Evolutionary conservation across 129 eudicot genomes (phyloP), one percentile per base, ranked within the genome.

Genomic region (Chrysanthemum lavandulifolium): DNA sequence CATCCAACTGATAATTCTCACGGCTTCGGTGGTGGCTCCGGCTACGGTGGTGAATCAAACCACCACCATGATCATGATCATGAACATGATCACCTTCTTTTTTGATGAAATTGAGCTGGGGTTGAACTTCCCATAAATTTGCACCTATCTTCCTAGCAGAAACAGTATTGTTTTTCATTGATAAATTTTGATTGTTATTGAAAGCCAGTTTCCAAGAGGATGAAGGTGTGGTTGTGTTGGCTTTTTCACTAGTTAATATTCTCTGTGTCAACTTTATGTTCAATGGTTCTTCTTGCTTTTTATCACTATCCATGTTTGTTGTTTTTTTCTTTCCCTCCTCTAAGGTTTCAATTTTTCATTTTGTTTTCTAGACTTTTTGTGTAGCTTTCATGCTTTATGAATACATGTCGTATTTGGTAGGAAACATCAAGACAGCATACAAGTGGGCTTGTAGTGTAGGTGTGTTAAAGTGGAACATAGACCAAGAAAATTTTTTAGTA

Each of bases 141-240:
- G 94, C 89, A 59, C 86, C 91, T 14, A 86, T 79, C 69, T 85
- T 87, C 69, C 94, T 86, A 18, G 91, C 94, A 40, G 91, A 87
- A 23, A 75, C 79, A 18, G 61, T 56, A 12, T 36, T 36, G 0
- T 56, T 25, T 55, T 78, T 72, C 67, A 73, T 60, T 27, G 80
- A 16, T 63, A 67, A 67, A 75, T 78, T 76, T 67, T 79, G 60
- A 48, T 49, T 27, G 14, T n/a, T 58, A 45, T 7, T 33, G 60
- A 83, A 58, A 68, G 87, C 91, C 59, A 82, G 50, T 73, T 73
- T 86, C 95, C 90, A 91, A 19, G 88, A 79, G 68, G 95, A 82
- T n/a, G 90, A 65, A 43, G 97, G 97, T 23, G 97, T 90, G 23
- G 78, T 76, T 53, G 69, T 80, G 75, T 83, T 75, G 79, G 83